Base-by-base conservation (phyloP, 345 rosid genomes). In the Melaleuca alternifolia region DNA sequence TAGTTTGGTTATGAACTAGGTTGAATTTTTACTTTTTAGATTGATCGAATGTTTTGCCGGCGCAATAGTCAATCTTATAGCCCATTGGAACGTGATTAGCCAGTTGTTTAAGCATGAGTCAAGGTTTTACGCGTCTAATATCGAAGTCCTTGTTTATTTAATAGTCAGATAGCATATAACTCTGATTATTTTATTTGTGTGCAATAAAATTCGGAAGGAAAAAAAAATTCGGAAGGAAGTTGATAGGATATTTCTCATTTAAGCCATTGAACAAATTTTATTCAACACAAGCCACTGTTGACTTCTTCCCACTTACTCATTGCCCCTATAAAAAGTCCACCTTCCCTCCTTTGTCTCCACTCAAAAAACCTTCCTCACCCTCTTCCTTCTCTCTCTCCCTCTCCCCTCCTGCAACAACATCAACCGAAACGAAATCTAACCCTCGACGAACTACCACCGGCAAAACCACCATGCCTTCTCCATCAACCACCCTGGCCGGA, bases 401-500 rank as follows among this genome's bases (percentile, higher is more conserved):
- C 13, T 59, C 59, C 37, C 6, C 33, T 46, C 79, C 37, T 0
- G 13, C 71, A 59, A 59, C 71, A 12, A 12, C 71, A 59, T 59
- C 71, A 59, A n/a, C 71, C 71, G 71, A 13, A 59, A n/a, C 71
- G 30, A n/a, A 13, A 59, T 59, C 71, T n/a, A 59, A 59, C 33
- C 13, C n/a, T 59, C 71, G 18, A n/a, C 71, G 1, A 59, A 59
- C 71, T 6, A 6, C 71, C 28, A 6, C 71, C 71, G 16, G 16
- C n/a, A 59, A 46, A 46, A n/a, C 9, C 84, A 5, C 84, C 37
- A 57, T 87, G 79, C n/a, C 83, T 14, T 26, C 79, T 23, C 1
- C 88, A 21, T 12, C 86, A 20, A 89, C 90, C 84, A 10, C 92
- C 44, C 8, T 87, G 2, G 3, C 59, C 16, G 6, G 85, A 86